Conservation (phyloP, 768 basidiomycete genomes). For the Tylopilus plumbeoviolaceoides region DNA sequence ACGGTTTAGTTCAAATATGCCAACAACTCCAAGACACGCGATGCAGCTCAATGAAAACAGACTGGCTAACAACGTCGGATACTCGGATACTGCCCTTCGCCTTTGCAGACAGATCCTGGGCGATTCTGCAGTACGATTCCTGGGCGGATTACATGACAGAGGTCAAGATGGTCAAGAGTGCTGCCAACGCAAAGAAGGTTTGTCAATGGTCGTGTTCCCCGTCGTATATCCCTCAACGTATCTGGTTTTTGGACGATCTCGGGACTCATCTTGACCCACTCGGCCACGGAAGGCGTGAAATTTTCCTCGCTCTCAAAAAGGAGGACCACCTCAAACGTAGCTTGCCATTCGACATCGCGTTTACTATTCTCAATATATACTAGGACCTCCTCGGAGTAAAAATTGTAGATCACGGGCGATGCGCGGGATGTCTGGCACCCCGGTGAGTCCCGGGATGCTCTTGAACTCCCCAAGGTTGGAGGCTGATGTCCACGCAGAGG, state of each 20-base stretch:
- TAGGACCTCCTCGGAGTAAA: conserved; percentile 76
- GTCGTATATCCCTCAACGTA: not conserved
- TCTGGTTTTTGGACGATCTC: conserved; percentile 71
- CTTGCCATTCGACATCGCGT: conserved; percentile 71
- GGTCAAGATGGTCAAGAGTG: conserved; percentile 80
- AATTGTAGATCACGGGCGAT: conserved; percentile 55
- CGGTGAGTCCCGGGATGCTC: conserved; percentile 52
- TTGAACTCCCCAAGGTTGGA: not conserved
- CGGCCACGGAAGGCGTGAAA: conserved; percentile 59
- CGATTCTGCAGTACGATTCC: conserved; percentile 64
- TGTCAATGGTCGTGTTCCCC: conserved; percentile 6
- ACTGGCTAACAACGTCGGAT: conserved; percentile 62
- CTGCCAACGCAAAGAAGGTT: conserved; percentile 55
- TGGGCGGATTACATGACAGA: conserved; percentile 88
- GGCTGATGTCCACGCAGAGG: conserved; percentile 43
- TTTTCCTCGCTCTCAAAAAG: conserved; percentile 68
- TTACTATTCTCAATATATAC: conserved; percentile 78
- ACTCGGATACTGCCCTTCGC: conserved; percentile 63
- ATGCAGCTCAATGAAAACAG: conserved; percentile 65
- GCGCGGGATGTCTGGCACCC: conserved; percentile 68
- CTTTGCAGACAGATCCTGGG: conserved; percentile 67
- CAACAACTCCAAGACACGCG: conserved; percentile 62
- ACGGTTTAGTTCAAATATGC: conserved; percentile 71
- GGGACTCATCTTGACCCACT: conserved; percentile 59
- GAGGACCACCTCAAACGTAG: conserved; percentile 62